Base-by-base conservation (phyloP, 208 protist genomes). In the Wallacemonas sp. region DNA sequence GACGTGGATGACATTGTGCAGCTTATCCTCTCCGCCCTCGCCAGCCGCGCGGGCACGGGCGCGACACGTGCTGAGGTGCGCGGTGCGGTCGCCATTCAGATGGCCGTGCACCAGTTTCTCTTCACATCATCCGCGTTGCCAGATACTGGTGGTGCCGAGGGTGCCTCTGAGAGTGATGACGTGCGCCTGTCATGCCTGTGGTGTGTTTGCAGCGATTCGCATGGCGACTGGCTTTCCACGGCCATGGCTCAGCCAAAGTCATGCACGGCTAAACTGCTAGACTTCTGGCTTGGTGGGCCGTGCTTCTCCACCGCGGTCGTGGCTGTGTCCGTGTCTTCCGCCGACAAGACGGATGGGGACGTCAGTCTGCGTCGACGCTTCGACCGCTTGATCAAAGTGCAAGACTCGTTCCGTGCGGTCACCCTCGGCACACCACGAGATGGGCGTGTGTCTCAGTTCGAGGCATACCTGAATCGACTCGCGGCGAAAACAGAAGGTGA, bases 181-280 rank as follows among this genome's bases (percentile, higher is more conserved):
- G 66, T 83, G 0, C 34, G 72, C 8, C 24, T 83, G 27, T 75
- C 72, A 1, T 83, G 66, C 27, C 47, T 83, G 26, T 83, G 77
- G 77, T 72, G 68, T 28, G 63, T 83, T 19, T 66, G 70, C 66
- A 60, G 59, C 47, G 68, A 68, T 14, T 56, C 47, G 44, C 24
- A 22, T 17, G 51, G 51, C 30, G 51, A 58, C 22, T 58, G 51
- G 51, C 51, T 58, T 39, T 58, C 51, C 26, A n/a, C 51, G 30
- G n/a, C 51, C 15, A 39, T 19, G 14, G 51, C 51, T 2, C 26
- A 42, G 51, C 51, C 62, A 1, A 24, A n/a, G 31, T 69, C 56
- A 14, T 36, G 45, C 31, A 68, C 68, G 5, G 51, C n/a, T 0
- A 38, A 39, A 2, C 51, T 82, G 22, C 66, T 74, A 17, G 55